Base-by-base conservation (phyloP, 441 rosid species). In the Bocquillonia castaneifolia region DNA sequence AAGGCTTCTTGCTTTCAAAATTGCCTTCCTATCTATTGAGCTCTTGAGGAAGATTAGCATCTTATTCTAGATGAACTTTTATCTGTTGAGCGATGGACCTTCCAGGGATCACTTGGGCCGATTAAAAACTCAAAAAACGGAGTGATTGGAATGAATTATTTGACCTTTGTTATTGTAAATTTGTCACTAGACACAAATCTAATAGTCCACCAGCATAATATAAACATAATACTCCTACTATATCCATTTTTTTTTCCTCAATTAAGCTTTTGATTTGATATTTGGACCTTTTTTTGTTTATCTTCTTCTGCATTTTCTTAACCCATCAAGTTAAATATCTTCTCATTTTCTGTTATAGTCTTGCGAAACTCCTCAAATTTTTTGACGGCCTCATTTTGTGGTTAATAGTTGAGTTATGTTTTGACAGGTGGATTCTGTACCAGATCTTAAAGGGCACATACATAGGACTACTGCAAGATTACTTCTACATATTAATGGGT, bases 401-500 rank as follows among this genome's bases (percentile, higher is more conserved):
- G 64, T 51, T 66, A 25, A 61, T n/a, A 55, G 29, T 59, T 63
- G 25, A 40, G 54, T 59, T 58, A 26, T 67, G 64, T 73, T 72
- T 80, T 72, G 59, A 59, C 92, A 95, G 99, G 99, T 95, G 80
- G 96, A 84, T 66, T 74, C 95, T 56, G 96, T 92, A 61, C 92
- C 93, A 50, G 93, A 85, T 84, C 93, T 92, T 69, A 78, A 72
- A 17, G 85, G 81, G 82, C 88, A 83, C 73, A 84, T 95, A 76
- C 95, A 95, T 71, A 82, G 87, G 83, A 85, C 94, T 68, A 92
- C 97, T 74, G 96, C 97, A 50, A 92, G 93, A 75, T 78, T 80
- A 57, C 83, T 95, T 72, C 93, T 95, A 67, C 99, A 92, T 71
- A 88, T 92, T 64, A 81, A 86, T 51, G 98, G 99, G 99, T 95